Evolutionary conservation across 2,329 filamentous ascomycete species (phyloP).

Genomic region (Botryotinia globosa): DNA sequence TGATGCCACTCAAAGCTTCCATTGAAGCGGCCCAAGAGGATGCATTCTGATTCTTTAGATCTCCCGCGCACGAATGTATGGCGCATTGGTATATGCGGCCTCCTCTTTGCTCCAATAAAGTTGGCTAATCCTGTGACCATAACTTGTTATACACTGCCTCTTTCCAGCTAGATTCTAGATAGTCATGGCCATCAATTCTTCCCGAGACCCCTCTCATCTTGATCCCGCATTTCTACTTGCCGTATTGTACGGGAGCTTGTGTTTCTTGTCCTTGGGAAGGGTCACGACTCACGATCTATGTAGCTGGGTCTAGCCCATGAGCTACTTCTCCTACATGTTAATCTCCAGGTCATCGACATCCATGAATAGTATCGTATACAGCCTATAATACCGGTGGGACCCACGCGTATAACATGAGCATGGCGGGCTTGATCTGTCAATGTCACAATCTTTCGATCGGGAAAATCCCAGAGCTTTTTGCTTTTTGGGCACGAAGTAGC

Average conservation of each 20-base stretch:
- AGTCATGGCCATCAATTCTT: not conserved
- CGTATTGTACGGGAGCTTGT: not conserved
- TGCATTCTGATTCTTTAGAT: not conserved
- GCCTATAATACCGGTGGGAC: too few relatives aligned
- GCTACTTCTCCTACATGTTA: not conserved
- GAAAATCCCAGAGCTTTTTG: not conserved
- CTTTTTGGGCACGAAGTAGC: not conserved
- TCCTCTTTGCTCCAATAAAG: not conserved
- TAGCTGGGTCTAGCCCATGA: not conserved
- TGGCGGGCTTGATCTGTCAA: not conserved
- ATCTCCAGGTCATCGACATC: not conserved
- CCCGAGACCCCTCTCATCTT: not conserved
- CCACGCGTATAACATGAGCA: not conserved
- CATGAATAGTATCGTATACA: not conserved
- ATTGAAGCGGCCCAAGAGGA: not conserved
- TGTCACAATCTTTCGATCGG: not conserved
- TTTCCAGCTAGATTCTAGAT: not conserved
- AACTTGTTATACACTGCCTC: not conserved
- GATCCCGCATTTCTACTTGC: not conserved
- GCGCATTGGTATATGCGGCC: not conserved
- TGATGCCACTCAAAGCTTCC: not conserved
- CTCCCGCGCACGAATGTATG: not conserved
- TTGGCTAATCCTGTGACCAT: not conserved
- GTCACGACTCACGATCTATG: not conserved
- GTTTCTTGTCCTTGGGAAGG: not conserved